A percentile compares a stretch with the other conserved stretches of the same genome.
Conservation (phyloP, 164 flowering plant genomes). For the Macadamia integrifolia region DNA sequence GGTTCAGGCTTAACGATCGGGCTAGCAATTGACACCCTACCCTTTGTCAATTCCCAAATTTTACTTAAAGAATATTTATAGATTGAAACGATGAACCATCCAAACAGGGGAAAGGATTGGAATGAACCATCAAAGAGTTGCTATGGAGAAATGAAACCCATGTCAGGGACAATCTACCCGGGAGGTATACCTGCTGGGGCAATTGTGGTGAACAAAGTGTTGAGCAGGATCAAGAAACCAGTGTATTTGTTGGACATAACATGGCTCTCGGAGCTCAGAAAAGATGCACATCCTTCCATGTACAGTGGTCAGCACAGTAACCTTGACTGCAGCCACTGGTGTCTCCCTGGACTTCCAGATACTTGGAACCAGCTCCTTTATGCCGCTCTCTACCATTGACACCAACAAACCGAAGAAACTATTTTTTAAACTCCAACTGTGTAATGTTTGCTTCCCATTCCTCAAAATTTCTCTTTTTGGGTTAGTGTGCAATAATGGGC, state of each 20-base stretch:
- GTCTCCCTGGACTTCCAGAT: constrained; percentile 83
- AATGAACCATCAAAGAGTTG: constrained; percentile 39
- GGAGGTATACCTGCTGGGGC: constrained; percentile 47
- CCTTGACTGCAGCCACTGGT: constrained; percentile 85
- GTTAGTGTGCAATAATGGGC: background rate
- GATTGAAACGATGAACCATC: too few relatives aligned
- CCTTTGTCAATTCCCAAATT: too few relatives aligned
- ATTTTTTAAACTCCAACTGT: too few relatives aligned
- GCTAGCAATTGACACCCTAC: too few relatives aligned
- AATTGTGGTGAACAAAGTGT: constrained; percentile 41
- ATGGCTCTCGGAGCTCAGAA: constrained; percentile 66
- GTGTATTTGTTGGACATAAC: constrained; percentile 74
- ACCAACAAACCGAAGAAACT: too few relatives aligned
- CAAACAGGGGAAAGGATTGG: constrained; percentile 68
- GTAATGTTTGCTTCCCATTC: background rate
- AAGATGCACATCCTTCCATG: constrained; percentile 69
- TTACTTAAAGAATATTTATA: too few relatives aligned
- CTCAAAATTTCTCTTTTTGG: constrained; percentile 1
- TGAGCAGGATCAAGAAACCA: constrained; percentile 42
- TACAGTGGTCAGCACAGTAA: constrained; percentile 42
- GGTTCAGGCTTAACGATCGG: too few relatives aligned
- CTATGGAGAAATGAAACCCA: constrained; percentile 45
- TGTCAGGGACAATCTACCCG: constrained; percentile 64
- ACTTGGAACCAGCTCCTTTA: constrained; percentile 86
- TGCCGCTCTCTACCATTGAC: constrained; percentile 48